Evolutionary conservation across 2,329 filamentous ascomycete genomes (phyloP), one percentile per base, ranked within the genome.

Genomic region (Colletotrichum sp.): DNA sequence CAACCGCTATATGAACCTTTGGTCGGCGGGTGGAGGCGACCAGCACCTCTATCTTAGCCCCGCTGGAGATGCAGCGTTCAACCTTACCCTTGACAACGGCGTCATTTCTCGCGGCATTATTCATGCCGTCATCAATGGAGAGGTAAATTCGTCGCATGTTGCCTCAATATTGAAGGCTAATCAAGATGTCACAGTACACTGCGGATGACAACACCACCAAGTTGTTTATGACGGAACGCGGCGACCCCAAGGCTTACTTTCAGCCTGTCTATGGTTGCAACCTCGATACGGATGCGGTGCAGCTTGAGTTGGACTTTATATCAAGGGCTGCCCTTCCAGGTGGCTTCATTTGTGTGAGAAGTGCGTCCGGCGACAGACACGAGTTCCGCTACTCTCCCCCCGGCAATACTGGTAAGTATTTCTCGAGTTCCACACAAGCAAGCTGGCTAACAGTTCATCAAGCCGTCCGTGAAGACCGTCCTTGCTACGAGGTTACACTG

Each of bases 171-270:
- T 24, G n/a, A 24, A 68, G 16, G 13, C 16, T 18, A 6, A 13
- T 52, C 13, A 30, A 30, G 36, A n/a, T 10, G 13, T 55, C 63
- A 4, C 15, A 87, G 86, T 87, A 87, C 75, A 83, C 84, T 26
- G 79, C 79, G n/a, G 80, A 82, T 34, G 86, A 88, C 78, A 86
- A 88, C 78, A 88, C 87, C 5, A 88, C 86, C 55, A 88, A 88
- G 80, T 83, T 88, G 78, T 88, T 88, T 81, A 87, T 88, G 84
- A 88, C 87, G 4, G 82, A 86, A 32, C 85, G 87, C 3, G 83
- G 83, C 9, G 86, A 88, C 70, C 86, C 86, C 2, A 81, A 83
- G 15, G 87, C 86, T 24, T 78, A 85, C 69, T 88, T 86, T 70
- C 79, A 85, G 52, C 83, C 84, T n/a, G 80, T 80, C 8, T 86